Evolutionary conservation across 208 protist genomes (phyloP), one percentile per base, ranked within the genome.

Genomic region (Crithidia fasciculata): DNA sequence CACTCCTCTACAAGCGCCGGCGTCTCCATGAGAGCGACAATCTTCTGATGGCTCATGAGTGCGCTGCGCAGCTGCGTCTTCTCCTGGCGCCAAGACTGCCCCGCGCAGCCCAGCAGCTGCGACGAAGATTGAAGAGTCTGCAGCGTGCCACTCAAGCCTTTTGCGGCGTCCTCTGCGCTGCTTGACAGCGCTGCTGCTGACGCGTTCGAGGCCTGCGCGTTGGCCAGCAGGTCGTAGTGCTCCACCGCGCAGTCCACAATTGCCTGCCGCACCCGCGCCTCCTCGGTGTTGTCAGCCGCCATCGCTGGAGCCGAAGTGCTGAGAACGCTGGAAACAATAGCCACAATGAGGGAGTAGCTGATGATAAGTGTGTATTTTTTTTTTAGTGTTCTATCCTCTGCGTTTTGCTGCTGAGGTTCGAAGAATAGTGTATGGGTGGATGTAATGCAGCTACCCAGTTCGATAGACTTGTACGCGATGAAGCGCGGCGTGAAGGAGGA

Each of bases 11-110:
- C 76, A 8, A 94, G 59, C 9, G 62, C 53, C 1, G 92, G 92
- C 0, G 87, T 83, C 73, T 96, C 92, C 57, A 92, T 76, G 55
- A 96, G 74, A 3, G 81, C 81, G n/a, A 91, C 63, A 10, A 96
- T 69, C 56, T 90, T 82, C 64, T 87, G 83, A 69, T 95, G 83
- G 43, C 86, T 82, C 55, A 80, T 60, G 18, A 87, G 72, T 8
- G 89, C 85, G 52, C 73, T 65, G 53, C 75, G 70, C 41, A 88
- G 80, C 10, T 85, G 60, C 56, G 89, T 58, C 62, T 86, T 85
- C 71, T 90, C 82, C 15, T 70, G 73, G n/a, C 88, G 83, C 92
- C 92, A 96, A 53, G 74, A 69, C 16, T 80, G 72, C 13, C 88
- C 86, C 4, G 76, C 83, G 7, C 76, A 60, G 37, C 64, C 19